A percentile compares a stretch with the other conserved stretches of the same genome.
phyloP scores from a whole-genome alignment of 306 rosid species.

The Quercus rubra region DNA sequence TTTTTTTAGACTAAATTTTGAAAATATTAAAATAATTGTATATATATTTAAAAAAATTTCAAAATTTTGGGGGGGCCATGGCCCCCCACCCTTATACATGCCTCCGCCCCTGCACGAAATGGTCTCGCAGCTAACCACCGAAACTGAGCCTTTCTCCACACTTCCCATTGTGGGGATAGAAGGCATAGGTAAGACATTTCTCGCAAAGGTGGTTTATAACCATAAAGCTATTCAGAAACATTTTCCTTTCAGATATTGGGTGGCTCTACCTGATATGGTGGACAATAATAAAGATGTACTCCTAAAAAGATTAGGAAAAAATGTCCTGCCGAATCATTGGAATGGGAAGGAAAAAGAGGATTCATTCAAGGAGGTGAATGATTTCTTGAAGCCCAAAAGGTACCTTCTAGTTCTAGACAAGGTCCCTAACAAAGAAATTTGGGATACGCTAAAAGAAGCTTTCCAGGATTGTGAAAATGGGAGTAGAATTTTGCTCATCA shows the following conservation, averaged over 20 bases:
- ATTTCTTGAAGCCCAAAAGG: too few species aligned
- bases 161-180: conserved; percentile 17
- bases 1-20: too few species aligned
- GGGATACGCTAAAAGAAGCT: background rate
- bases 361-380: too few species aligned
- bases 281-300: too few species aligned
- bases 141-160: background rate
- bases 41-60: too few species aligned
- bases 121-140: background rate
- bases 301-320: too few species aligned
- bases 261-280: background rate
- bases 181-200: conserved; percentile 18
- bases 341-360: too few species aligned
- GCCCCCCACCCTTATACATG: too few species aligned
- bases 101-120: background rate
- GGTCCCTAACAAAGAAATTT: background rate
- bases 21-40: too few species aligned
- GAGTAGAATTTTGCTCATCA: conserved; percentile 32
- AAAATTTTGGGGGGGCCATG: too few species aligned
- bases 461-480: background rate
- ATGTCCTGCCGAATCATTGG: too few species aligned
- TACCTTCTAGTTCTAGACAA: conserved; percentile 17
- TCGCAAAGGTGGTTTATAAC: conserved; percentile 6
- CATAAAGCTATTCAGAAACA: background rate
- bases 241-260: background rate